Evolutionary conservation across 2,329 filamentous ascomycete species (phyloP).

Genomic region (Chaetomium olivaceum): DNA sequence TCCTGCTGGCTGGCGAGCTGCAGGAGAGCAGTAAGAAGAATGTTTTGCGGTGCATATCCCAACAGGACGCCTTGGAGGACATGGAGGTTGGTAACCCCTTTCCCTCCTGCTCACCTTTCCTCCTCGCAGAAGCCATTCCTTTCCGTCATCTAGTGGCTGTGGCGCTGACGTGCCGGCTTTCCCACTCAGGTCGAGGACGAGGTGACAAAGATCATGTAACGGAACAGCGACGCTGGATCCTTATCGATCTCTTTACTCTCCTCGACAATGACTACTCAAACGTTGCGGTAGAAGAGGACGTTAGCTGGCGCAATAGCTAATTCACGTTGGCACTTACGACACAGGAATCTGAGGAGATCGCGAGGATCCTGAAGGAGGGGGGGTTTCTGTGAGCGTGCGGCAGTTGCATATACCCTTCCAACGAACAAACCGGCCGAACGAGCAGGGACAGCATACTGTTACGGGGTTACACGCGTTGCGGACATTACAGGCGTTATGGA

Average conservation of each 20-base stretch:
- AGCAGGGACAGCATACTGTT: slow-evolving; percentile 2
- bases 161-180: slow-evolving; percentile 52
- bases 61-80: slow-evolving; percentile 96
- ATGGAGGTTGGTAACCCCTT: slow-evolving; percentile 80
- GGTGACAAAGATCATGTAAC: slow-evolving; percentile 85
- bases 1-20: slow-evolving; percentile 91
- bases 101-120: slow-evolving; percentile 9
- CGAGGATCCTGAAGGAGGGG: slow-evolving; percentile 41
- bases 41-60: slow-evolving; percentile 89
- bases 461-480: slow-evolving; percentile 10
- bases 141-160: slow-evolving; percentile 6
- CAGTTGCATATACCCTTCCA: slow-evolving; percentile 18
- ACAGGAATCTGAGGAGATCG: slow-evolving; percentile 42
- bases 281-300: slow-evolving; percentile 14
- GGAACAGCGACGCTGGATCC: slow-evolving; percentile 30
- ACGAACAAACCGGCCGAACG: slow-evolving; percentile 17
- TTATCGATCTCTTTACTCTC: slow-evolving; percentile 21
- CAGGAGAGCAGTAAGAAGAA: slow-evolving; percentile 99
- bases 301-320: slow-evolving; percentile 32
- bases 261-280: slow-evolving; percentile 18
- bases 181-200: slow-evolving; percentile 78
- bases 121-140: background rate
- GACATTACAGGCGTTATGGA: slow-evolving; percentile 17
- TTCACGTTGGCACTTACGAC: slow-evolving; percentile 27
- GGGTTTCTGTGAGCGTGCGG: slow-evolving; percentile 43